Percentiles rank a stretch among this genome's conserved stretches.
Conservation (phyloP, 192 early-diverging fungal species). For the Coemansia sp. region DNA sequence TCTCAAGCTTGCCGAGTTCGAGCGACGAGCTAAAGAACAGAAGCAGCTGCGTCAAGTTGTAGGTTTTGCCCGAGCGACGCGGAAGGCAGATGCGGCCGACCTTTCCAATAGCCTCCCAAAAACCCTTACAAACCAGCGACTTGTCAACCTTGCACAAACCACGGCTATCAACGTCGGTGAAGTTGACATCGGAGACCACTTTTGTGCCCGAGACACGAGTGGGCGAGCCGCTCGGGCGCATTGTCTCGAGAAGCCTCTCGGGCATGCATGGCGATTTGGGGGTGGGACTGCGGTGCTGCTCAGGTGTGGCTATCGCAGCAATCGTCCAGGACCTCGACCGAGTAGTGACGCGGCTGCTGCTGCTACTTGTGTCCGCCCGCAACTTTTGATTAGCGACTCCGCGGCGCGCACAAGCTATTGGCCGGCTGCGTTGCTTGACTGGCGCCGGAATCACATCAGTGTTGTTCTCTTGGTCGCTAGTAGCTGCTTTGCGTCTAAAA, state of each 20-base stretch:
- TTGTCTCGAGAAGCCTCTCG: constrained; percentile 18
- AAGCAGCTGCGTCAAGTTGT: constrained; percentile 44
- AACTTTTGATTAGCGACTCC: too few relatives aligned
- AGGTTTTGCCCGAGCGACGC: constrained; percentile 45
- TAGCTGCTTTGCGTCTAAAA: too few relatives aligned
- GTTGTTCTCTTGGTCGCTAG: too few relatives aligned
- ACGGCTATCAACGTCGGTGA: constrained; percentile 15
- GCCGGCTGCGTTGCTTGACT: too few relatives aligned
- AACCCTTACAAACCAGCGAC: constrained; percentile 42
- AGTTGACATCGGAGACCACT: constrained; percentile 26
- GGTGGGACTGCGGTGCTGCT: background rate
- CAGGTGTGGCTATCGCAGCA: background rate
- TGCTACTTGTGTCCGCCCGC: too few relatives aligned
- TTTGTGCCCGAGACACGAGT: constrained; percentile 35
- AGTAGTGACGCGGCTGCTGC: background rate
- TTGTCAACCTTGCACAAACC: constrained; percentile 47
- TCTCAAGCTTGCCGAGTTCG: constrained; percentile 15
- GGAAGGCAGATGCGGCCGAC: constrained; percentile 42
- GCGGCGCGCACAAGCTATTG: too few relatives aligned
- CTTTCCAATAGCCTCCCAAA: constrained; percentile 34
- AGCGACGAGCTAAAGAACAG: constrained; percentile 40
- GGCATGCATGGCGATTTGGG: constrained; percentile 4
- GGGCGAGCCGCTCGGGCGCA: constrained; percentile 46
- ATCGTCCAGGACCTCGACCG: background rate
- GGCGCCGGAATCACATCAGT: too few relatives aligned